These are phyloP conservation scores for Gomphus sp. DNA, from an alignment of 1,284 basidiomycete genomes.

Conservation along the genomic window DNA sequence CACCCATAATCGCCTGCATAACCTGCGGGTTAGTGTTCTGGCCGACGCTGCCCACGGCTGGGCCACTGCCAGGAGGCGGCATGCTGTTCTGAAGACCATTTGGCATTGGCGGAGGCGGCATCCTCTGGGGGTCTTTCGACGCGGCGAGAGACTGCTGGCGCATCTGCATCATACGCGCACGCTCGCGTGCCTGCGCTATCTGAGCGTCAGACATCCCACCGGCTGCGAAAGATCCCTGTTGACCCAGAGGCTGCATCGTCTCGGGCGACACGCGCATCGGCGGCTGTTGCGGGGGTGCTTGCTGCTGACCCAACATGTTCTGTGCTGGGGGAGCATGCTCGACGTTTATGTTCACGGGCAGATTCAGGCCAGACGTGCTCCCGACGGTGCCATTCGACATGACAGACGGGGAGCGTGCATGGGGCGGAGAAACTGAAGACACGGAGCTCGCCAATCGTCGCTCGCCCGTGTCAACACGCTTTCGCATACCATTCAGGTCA, in stretches of 20 bases:
- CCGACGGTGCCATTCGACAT: constrained; percentile 9
- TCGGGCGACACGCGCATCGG: constrained; percentile 7
- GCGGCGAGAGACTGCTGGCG: not conserved
- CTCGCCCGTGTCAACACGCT: constrained; percentile 66
- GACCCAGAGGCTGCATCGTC: not conserved
- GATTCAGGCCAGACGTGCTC: constrained; percentile 11
- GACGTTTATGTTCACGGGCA: constrained; percentile 4
- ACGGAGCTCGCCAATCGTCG: constrained; percentile 16
- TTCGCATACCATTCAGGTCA: constrained; percentile 29
- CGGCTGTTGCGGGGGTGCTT: constrained; percentile 1
- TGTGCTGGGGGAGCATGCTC: not conserved
- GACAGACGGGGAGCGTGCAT: constrained; percentile 21
- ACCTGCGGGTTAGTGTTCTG: constrained; percentile 14
- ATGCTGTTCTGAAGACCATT: not conserved
- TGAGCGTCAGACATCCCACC: not conserved
- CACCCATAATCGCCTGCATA: constrained; percentile 13
- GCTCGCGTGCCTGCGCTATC: not conserved
- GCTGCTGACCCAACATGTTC: not conserved
- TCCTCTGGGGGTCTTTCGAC: constrained; percentile 1
- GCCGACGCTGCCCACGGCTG: constrained; percentile 9
- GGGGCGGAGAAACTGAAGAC: constrained; percentile 14
- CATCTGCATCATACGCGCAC: constrained; percentile 1
- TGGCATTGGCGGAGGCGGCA: constrained; percentile 1
- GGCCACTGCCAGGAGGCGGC: constrained; percentile 4
- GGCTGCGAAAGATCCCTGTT: not conserved